A percentile compares a stretch with the other conserved stretches of the same genome.
These are phyloP conservation scores for Tuber brumale DNA, from an alignment of 495 filamentous ascomycete species.

Conservation along the genomic window DNA sequence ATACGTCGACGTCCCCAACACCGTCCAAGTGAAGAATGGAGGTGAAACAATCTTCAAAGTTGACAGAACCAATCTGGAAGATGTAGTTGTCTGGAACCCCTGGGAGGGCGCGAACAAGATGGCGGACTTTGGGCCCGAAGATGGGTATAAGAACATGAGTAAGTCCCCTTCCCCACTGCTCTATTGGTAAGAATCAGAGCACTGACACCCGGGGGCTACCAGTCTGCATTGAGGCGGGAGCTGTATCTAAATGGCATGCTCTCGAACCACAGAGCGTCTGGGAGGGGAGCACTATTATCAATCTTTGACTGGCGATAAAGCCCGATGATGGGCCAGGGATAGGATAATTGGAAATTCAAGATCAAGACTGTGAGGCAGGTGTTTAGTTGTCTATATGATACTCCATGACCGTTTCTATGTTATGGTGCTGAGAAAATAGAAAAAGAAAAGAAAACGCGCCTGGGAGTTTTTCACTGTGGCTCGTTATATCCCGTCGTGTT, in stretches of 20 bases:
- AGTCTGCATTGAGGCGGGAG: constrained; percentile 84
- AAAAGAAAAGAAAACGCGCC: background rate
- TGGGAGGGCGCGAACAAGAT: constrained; percentile 82
- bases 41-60: constrained; percentile 62
- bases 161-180: constrained; percentile 4
- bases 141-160: constrained; percentile 78
- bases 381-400: background rate
- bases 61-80: constrained; percentile 68
- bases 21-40: constrained; percentile 54
- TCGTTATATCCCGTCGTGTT: background rate
- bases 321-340: background rate
- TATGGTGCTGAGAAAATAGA: background rate
- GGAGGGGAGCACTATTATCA: constrained; percentile 79
- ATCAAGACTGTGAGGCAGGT: background rate
- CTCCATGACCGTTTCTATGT: background rate
- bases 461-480: background rate
- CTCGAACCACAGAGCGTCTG: constrained; percentile 82
- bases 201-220: constrained; percentile 5
- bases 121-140: constrained; percentile 80
- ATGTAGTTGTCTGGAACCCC: constrained; percentile 97
- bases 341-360: background rate
- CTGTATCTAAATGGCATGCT: constrained; percentile 70
- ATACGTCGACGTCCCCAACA: constrained; percentile 47
- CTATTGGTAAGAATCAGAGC: background rate
- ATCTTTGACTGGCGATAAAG: constrained; percentile 23